Conservation (phyloP, 306 rosid species). For the Inga oerstediana region DNA sequence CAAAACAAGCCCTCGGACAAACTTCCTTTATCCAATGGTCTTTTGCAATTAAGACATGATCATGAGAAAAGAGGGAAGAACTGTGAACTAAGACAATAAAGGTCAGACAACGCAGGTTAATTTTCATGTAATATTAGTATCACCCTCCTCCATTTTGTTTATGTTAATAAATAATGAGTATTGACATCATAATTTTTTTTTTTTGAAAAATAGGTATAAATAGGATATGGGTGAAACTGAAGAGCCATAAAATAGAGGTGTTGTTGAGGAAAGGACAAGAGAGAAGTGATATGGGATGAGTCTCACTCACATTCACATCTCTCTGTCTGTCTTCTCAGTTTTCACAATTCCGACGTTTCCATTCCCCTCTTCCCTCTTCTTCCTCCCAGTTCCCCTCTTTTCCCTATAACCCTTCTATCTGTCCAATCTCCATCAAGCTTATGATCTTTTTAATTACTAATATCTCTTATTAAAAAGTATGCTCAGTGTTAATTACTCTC, state of each 20-base stretch:
- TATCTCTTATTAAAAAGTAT: no score
- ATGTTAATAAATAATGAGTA: neutral
- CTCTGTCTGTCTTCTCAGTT: neutral
- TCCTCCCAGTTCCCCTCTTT: neutral
- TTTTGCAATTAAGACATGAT: no score
- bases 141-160: neutral
- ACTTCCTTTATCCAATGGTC: no score
- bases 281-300: neutral
- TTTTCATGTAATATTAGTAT: no score
- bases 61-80: no score
- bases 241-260: neutral
- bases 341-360: neutral
- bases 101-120: neutral
- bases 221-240: neutral
- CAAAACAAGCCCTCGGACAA: no score
- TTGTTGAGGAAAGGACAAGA: neutral
- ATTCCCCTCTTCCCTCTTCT: neutral
- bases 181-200: neutral
- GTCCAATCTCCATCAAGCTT: no score
- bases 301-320: neutral
- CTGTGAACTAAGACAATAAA: neutral
- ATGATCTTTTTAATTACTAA: no score
- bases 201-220: neutral
- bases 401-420: neutral
- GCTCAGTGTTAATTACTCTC: no score